Evolutionary conservation across 1,284 basidiomycete genomes (phyloP).

Genomic region (Ganoderma meredithae): DNA sequence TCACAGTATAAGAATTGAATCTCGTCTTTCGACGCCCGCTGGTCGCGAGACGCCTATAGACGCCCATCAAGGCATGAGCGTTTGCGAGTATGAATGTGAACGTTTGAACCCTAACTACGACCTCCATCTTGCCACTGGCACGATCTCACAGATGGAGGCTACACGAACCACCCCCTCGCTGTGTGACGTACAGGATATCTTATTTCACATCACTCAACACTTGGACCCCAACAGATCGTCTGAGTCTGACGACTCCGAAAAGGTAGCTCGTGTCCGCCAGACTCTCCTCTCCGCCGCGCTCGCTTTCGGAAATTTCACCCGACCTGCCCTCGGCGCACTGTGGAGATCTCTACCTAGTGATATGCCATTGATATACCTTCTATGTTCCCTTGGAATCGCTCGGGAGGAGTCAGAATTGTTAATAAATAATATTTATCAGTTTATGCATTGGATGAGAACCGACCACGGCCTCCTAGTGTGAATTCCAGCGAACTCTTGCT

Average conservation of each 20-base stretch:
- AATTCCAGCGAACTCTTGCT: too few relatives aligned
- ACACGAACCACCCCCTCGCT: neutral
- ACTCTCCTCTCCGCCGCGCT: neutral
- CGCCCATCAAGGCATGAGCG: too few relatives aligned
- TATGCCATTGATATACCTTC: neutral
- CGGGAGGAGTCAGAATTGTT: neutral
- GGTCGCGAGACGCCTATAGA: too few relatives aligned
- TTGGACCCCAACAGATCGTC: conserved; percentile 4
- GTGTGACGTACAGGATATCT: conserved; percentile 14
- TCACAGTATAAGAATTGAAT: too few relatives aligned
- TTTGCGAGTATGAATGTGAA: too few relatives aligned
- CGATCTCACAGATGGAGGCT: neutral
- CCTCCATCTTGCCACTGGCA: neutral
- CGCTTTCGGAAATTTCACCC: conserved; percentile 3
- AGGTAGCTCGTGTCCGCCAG: neutral
- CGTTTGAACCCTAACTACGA: neutral
- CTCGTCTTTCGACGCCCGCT: too few relatives aligned
- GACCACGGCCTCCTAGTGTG: too few relatives aligned
- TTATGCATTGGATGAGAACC: too few relatives aligned
- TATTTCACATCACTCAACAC: conserved; percentile 10
- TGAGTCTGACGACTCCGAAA: neutral
- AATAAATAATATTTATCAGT: too few relatives aligned
- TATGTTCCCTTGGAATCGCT: neutral
- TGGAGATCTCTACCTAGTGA: conserved; percentile 1
- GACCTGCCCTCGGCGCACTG: neutral